Evolutionary conservation across 805 yeast species (phyloP), one percentile per base, ranked within the genome.

Genomic region (Candida glaebosa): DNA sequence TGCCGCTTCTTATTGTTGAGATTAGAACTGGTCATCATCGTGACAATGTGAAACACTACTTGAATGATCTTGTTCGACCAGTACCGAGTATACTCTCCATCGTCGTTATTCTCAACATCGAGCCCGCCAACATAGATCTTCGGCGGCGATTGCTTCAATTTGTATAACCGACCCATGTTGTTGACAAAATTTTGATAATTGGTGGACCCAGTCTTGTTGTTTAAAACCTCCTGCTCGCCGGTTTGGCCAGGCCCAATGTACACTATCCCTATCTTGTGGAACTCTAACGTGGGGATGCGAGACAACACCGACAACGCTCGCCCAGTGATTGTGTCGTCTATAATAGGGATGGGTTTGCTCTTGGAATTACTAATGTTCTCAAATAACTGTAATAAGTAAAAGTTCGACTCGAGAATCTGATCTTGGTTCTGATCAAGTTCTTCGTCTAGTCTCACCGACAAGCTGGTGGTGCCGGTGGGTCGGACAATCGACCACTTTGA

Each of bases 21-120:
- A 14, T 52, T 59, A 33, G 50, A 50, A 39, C 72, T 68, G 2
- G 90, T 88, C 95, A 88, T 88, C 74, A 88, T 60, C 0, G 96
- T 86, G 2, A 89, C 81, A 7, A 86, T 76, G 57, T 88, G 96
- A 59, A 78, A 88, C 7, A 87, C 75, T 32, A 87, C 62, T 52
- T 87, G 96, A 1, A 80, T 70, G 25, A 78, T 76, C 54, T 82
- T 80, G 48, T 84, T 85, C 38, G 76, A 72, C 88, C 91, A 85
- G 38, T 78, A 77, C 40, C 82, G 64, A 0, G 93, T 87, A 53
- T 65, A 82, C 44, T 83, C 79, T 5, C 96, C 96, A 62, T 87
- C 96, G 4, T 69, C 55, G 49, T 83, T 83, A 45, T 72, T 72
- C 37, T 73, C 82, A 1, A 80, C 79, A 51, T 87, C 96, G 22